Conservation (phyloP, 1,139 yeast genomes). For the Scheffersomyces quercinus region DNA sequence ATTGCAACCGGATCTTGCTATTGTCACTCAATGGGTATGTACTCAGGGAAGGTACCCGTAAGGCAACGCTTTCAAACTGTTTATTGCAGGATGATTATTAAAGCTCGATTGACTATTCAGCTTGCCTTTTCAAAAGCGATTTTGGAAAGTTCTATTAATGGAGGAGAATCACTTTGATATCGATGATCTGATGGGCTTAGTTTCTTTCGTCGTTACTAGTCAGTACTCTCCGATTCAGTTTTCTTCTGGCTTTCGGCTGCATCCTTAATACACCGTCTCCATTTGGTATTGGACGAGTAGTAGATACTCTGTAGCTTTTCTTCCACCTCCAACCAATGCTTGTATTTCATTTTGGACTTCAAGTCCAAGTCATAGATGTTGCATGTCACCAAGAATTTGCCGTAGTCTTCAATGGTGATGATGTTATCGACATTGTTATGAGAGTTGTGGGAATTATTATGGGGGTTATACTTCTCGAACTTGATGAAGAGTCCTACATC, state of each 20-base stretch:
- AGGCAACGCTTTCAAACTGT: too few relatives aligned
- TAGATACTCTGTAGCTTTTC: conserved; percentile 34
- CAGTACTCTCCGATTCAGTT: conserved; percentile 3
- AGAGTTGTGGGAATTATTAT: conserved; percentile 32
- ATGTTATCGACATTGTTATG: conserved; percentile 36
- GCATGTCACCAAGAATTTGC: conserved; percentile 35
- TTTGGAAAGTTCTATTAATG: too few relatives aligned
- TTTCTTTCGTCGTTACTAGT: not conserved
- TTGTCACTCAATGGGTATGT: too few relatives aligned
- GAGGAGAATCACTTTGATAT: too few relatives aligned
- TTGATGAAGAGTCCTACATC: conserved; percentile 55
- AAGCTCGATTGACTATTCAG: too few relatives aligned
- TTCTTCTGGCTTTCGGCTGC: conserved; percentile 3
- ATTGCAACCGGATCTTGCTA: too few relatives aligned
- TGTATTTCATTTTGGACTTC: conserved; percentile 40
- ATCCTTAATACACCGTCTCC: conserved; percentile 35
- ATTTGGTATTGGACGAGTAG: conserved; percentile 34
- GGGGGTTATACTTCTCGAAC: conserved; percentile 35
- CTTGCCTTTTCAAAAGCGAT: too few relatives aligned
- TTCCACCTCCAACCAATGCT: conserved; percentile 46
- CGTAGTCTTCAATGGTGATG: conserved; percentile 25
- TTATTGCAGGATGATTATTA: too few relatives aligned
- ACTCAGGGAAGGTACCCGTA: not conserved
- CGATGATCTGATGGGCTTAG: not conserved
- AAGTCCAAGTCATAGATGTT: conserved; percentile 48